Conservation (phyloP, 257 asterid species). For the Jaltomata sinuosa region DNA sequence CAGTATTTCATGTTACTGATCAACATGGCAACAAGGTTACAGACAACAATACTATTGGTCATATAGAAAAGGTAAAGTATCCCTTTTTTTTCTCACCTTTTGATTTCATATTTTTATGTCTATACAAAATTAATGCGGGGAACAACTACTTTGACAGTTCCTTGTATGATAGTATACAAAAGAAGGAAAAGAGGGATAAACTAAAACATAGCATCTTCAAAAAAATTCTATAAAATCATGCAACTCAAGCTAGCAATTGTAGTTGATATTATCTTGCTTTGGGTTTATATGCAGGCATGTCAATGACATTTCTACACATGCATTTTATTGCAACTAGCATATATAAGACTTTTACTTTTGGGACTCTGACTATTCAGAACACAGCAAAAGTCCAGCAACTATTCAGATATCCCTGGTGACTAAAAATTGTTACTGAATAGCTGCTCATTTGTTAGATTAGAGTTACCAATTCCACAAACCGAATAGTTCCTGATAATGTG, state of each 20-base stretch:
- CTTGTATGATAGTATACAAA: not conserved
- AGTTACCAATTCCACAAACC: not conserved
- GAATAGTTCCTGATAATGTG: not conserved
- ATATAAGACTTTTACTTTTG: not conserved
- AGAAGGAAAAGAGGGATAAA: not conserved
- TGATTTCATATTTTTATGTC: not conserved
- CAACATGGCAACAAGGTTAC: conserved; percentile 75
- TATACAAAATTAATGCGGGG: not conserved
- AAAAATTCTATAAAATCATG: not conserved
- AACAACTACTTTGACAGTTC: not conserved
- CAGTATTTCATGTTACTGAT: conserved; percentile 97
- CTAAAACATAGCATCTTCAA: not conserved
- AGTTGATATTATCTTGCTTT: not conserved
- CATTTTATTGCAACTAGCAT: not conserved
- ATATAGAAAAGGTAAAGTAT: conserved; percentile 69
- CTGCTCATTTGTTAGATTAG: not conserved
- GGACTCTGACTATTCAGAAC: not conserved
- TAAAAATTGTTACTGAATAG: not conserved
- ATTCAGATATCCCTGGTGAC: not conserved
- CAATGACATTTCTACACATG: not conserved
- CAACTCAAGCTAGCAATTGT: not conserved
- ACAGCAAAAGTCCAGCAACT: not conserved
- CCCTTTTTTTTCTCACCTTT: not conserved
- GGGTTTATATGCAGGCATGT: not conserved
- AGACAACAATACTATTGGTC: conserved; percentile 57